phyloP scores from a whole-genome alignment of 768 basidiomycete species.

The Hemileccinum impolitum region DNA sequence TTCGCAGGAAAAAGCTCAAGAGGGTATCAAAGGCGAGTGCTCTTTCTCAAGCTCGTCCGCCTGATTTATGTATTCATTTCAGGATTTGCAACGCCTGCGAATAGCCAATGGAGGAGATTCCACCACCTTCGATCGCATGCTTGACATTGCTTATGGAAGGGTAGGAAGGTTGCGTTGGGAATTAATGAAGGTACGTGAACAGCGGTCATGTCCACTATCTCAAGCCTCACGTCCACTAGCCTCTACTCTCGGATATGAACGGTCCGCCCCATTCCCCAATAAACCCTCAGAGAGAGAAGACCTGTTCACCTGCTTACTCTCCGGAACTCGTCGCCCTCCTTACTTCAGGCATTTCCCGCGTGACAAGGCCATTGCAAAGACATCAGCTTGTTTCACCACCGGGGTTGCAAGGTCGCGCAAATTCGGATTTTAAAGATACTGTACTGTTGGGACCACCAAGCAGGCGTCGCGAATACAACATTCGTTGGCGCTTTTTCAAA shows the following conservation, averaged over 20 bases:
- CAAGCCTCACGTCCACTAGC: slow-evolving; percentile 37
- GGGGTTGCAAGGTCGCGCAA: slow-evolving; percentile 52
- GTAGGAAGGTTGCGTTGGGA: slow-evolving; percentile 69
- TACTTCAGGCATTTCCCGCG: slow-evolving; percentile 46
- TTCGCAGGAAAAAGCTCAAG: slow-evolving; percentile 42
- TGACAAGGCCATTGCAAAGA: slow-evolving; percentile 41
- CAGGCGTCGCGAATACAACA: slow-evolving; percentile 71
- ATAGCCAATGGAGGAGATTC: slow-evolving; percentile 50
- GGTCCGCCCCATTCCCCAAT: slow-evolving; percentile 36
- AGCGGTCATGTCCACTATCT: neutral
- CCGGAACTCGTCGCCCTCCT: slow-evolving; percentile 60
- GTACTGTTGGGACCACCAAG: slow-evolving; percentile 61
- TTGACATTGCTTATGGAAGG: slow-evolving; percentile 74
- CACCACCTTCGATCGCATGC: slow-evolving; percentile 51
- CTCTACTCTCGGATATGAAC: slow-evolving; percentile 48
- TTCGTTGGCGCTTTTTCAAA: slow-evolving; percentile 63
- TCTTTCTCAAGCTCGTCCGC: neutral
- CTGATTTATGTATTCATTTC: neutral
- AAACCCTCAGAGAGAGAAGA: slow-evolving; percentile 41
- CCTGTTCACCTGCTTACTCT: slow-evolving; percentile 64
- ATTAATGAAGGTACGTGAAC: slow-evolving; percentile 54
- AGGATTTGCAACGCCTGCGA: slow-evolving; percentile 55
- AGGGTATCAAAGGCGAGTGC: slow-evolving; percentile 47
- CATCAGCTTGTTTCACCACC: slow-evolving; percentile 48
- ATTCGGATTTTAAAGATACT: slow-evolving; percentile 57